Evolutionary conservation across 2,329 filamentous ascomycete species (phyloP).

Genomic region (Magnaporthales sp.): DNA sequence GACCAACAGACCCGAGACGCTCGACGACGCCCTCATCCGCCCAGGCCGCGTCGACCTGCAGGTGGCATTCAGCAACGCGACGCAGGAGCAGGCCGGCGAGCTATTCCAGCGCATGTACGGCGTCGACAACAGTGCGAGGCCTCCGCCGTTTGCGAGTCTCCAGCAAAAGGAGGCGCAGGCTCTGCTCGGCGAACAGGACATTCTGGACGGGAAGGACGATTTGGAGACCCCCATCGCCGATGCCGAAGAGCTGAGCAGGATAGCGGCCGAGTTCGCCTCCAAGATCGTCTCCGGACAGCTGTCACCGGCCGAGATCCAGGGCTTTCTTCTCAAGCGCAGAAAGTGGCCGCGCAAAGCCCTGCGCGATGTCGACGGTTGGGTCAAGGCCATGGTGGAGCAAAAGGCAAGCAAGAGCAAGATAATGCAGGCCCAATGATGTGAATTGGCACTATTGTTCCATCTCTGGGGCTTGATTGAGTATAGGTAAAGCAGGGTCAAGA

Average conservation of each 20-base stretch:
- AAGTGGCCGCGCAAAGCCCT: slow-evolving; percentile 47
- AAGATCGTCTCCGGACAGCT: slow-evolving; percentile 44
- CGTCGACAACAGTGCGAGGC: slow-evolving; percentile 19
- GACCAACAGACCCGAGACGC: slow-evolving; percentile 64
- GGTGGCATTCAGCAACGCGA: slow-evolving; percentile 39
- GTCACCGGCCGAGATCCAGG: slow-evolving; percentile 55
- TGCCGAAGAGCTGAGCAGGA: slow-evolving; percentile 28
- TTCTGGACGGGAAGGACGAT: slow-evolving; percentile 4
- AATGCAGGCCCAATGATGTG: slow-evolving; percentile 33
- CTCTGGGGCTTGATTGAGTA: neutral
- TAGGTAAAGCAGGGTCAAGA: neutral
- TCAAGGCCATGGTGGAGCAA: slow-evolving; percentile 39
- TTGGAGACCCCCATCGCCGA: slow-evolving; percentile 21
- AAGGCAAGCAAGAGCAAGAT: slow-evolving; percentile 42
- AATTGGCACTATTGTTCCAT: neutral
- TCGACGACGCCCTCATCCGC: slow-evolving; percentile 66
- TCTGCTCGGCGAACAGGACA: neutral
- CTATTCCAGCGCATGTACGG: slow-evolving; percentile 56
- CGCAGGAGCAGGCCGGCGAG: slow-evolving; percentile 42
- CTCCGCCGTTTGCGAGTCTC: neutral
- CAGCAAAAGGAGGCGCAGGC: slow-evolving; percentile 7
- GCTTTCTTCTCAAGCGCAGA: slow-evolving; percentile 55
- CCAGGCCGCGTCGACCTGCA: slow-evolving; percentile 66
- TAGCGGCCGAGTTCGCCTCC: slow-evolving; percentile 41
- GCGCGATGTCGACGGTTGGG: slow-evolving; percentile 43